A percentile compares a stretch with the other conserved stretches of the same genome.
phyloP scores from a whole-genome alignment of 192 early-diverging fungal species.

The Helicostylum pulchrum region DNA sequence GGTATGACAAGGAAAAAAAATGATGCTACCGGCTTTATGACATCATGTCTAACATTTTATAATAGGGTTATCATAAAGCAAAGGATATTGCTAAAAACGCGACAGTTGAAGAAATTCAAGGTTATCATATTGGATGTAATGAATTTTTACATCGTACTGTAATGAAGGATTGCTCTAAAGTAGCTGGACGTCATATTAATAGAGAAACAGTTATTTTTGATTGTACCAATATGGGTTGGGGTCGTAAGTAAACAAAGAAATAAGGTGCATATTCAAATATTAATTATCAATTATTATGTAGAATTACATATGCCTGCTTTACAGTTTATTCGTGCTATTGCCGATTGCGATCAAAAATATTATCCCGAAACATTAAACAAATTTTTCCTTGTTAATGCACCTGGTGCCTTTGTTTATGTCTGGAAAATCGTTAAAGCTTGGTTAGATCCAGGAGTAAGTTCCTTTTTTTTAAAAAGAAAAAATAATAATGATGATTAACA shows the following conservation, averaged over 20 bases:
- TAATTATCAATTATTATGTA: constrained; percentile 21
- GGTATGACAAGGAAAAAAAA: constrained; percentile 42
- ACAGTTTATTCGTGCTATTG: constrained; percentile 67
- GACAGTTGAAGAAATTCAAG: constrained; percentile 58
- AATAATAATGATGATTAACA: neutral
- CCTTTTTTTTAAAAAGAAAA: neutral
- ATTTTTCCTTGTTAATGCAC: constrained; percentile 93
- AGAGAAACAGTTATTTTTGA: constrained; percentile 90
- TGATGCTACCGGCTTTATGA: neutral
- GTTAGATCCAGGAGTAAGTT: constrained; percentile 68
- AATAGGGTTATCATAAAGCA: constrained; percentile 58
- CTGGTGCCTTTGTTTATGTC: constrained; percentile 80
- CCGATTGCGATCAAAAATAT: constrained; percentile 85
- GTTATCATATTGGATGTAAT: constrained; percentile 67
- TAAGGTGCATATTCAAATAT: neutral
- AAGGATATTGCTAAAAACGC: constrained; percentile 61
- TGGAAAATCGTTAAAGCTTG: constrained; percentile 76
- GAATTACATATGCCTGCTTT: constrained; percentile 65
- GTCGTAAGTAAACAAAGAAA: constrained; percentile 46
- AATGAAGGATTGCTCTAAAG: constrained; percentile 77
- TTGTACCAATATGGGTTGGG: constrained; percentile 79
- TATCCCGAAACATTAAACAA: constrained; percentile 93
- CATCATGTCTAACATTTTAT: neutral
- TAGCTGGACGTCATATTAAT: constrained; percentile 65
- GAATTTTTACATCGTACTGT: constrained; percentile 66